Evolutionary conservation across 2,329 filamentous ascomycete genomes (phyloP).

Genomic region (Xylaria arbuscula): DNA sequence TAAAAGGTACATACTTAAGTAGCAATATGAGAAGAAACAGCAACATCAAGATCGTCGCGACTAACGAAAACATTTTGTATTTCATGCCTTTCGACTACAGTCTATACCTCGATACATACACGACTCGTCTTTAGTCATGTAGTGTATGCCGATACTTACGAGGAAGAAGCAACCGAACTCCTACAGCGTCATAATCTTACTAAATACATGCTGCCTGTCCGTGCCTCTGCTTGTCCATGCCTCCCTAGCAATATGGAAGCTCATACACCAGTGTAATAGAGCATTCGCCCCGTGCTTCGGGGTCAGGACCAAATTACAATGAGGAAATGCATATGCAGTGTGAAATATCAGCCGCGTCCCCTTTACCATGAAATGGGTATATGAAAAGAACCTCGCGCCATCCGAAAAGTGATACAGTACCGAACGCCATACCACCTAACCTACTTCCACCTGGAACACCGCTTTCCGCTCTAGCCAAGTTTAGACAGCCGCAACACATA

Average conservation of each 20-base stretch:
- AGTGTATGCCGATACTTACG: neutral
- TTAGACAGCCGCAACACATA: neutral
- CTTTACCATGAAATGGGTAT: constrained; percentile 31
- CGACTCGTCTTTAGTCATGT: neutral
- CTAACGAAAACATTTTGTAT: neutral
- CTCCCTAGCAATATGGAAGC: neutral
- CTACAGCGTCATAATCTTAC: neutral
- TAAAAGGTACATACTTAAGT: too few relatives aligned
- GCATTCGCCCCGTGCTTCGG: neutral
- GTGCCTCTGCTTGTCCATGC: constrained; percentile 1
- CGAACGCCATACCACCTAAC: constrained; percentile 20
- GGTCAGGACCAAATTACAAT: neutral
- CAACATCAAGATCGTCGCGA: neutral
- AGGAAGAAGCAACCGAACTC: constrained; percentile 8
- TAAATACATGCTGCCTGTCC: constrained; percentile 3
- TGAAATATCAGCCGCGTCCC: constrained; percentile 15
- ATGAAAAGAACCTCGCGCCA: constrained; percentile 27
- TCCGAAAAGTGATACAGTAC: constrained; percentile 12
- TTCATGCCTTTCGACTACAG: neutral
- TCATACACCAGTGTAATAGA: neutral
- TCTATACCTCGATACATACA: neutral
- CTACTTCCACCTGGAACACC: constrained; percentile 12
- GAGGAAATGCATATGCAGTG: neutral
- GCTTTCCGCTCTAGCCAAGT: neutral
- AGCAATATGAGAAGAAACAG: neutral